Evolutionary conservation across 2,329 filamentous ascomycete species (phyloP), one percentile per base, ranked within the genome.

Genomic region (Sphaerostilbella broomeana): DNA sequence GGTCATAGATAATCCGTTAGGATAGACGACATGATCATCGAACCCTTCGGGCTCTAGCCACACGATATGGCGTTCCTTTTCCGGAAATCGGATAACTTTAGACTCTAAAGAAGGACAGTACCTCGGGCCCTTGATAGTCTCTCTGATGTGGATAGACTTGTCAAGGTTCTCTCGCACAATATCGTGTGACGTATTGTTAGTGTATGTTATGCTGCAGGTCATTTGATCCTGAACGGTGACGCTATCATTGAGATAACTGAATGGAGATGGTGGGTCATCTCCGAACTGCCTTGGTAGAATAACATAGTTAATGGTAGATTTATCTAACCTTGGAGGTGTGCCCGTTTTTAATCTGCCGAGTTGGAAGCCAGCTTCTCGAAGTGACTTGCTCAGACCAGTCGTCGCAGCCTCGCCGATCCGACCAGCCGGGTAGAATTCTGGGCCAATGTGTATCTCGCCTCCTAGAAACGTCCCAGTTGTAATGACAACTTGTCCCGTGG

Each of bases 21-120:
- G 92, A 56, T 98, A 98, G 40, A 98, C 81, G 30, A 95, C 73
- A 49, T 94, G 79, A 56, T 78, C 94, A 47, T 89, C 77, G 54
- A 95, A 94, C 3, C 92, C 92, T 68, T 98, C 92, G 0, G 90
- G 92, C 60, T 98, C 92, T 11, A 98, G 77, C 92, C 92, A 98
- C 39, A 98, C 83, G 48, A 95, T 86, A 54, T 98, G 92, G 5
- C 72, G 73, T 15, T 80, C 68, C 58, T 88, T 92, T 47, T 92
- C 74, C 4, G 79, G 71, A 57, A 98, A 98, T 7, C 86, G 80
- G 30, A 95, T 82, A 35, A 98, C 75, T 61, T 98, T 98, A 12
- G 88, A 88, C 63, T 98, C 92, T 4, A 98, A 68, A 0, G 90
- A 97, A 3, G 92, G 92, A 54, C 92, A 98, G 57, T 98, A 98